These are phyloP conservation scores for Xylaria intraflava DNA, from an alignment of 495 filamentous ascomycete genomes.

Conservation along the genomic window DNA sequence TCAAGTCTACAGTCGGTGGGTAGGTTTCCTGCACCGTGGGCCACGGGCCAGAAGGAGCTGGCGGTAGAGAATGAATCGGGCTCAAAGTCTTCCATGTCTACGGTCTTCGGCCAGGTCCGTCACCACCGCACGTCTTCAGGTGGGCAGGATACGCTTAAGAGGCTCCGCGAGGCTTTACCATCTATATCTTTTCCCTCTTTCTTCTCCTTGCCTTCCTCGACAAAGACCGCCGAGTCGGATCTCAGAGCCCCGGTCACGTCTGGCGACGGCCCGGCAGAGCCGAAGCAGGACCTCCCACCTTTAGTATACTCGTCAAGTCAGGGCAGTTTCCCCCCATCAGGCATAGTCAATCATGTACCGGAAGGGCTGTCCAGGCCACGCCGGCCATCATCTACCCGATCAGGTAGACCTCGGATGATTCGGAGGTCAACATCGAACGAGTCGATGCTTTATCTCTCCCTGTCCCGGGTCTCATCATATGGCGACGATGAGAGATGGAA, in stretches of 20 bases:
- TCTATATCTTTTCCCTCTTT: conserved; percentile 51
- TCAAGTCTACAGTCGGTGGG: conserved; percentile 17
- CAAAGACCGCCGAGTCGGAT: conserved; percentile 16
- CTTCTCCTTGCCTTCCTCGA: conserved; percentile 31
- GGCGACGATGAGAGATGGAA: conserved; percentile 83
- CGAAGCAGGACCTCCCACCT: conserved; percentile 18
- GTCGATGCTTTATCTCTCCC: conserved; percentile 58
- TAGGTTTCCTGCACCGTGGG: conserved; percentile 45
- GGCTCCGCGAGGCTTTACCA: conserved; percentile 43
- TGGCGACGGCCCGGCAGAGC: conserved; percentile 21
- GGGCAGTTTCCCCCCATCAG: background rate
- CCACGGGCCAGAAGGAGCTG: conserved; percentile 41
- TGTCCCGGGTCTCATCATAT: conserved; percentile 72
- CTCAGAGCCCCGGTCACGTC: conserved; percentile 4
- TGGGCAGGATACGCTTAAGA: conserved; percentile 41
- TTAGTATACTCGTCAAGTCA: conserved; percentile 11
- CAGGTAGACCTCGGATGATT: conserved; percentile 32
- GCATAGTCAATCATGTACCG: background rate
- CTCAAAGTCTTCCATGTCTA: conserved; percentile 32
- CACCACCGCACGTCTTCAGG: conserved; percentile 34
- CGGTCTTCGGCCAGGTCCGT: conserved; percentile 29
- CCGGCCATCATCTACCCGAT: conserved; percentile 18
- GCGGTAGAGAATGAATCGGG: conserved; percentile 26
- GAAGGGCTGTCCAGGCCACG: conserved; percentile 19
- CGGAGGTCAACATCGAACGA: conserved; percentile 67